phyloP scores from a whole-genome alignment of 805 yeast species.

The Wickerhamomyces alni region DNA sequence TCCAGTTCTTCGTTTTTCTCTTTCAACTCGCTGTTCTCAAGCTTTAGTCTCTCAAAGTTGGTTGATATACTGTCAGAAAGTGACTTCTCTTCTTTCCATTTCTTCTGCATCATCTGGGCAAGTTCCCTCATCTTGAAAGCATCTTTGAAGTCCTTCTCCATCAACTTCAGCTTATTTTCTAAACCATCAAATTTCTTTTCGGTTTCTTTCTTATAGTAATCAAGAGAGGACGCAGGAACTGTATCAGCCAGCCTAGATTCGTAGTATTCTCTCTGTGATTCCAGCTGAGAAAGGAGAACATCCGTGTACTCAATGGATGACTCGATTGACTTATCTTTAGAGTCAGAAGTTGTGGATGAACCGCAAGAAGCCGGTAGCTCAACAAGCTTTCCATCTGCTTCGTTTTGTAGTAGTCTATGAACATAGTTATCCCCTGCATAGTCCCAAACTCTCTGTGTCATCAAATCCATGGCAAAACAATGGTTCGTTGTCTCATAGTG shows the following conservation, averaged over 20 bases:
- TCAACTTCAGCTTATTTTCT: neutral
- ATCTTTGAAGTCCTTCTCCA: neutral
- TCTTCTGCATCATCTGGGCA: conserved; percentile 24
- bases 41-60: conserved; percentile 31
- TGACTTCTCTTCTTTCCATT: conserved; percentile 41
- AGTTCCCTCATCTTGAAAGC: conserved; percentile 15
- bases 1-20: conserved; percentile 41
- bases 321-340: conserved; percentile 43
- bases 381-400: conserved; percentile 83
- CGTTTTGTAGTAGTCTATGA: conserved; percentile 78
- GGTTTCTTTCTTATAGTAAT: conserved; percentile 14
- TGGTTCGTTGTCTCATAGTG: conserved; percentile 77
- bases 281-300: conserved; percentile 70
- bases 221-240: conserved; percentile 12
- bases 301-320: conserved; percentile 77
- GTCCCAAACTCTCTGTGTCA: conserved; percentile 89
- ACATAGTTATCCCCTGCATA: conserved; percentile 89
- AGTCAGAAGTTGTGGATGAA: conserved; percentile 4
- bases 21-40: conserved; percentile 28
- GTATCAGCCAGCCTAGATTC: conserved; percentile 44
- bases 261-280: conserved; percentile 79
- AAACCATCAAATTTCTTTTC: conserved; percentile 10
- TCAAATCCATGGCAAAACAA: conserved; percentile 85
- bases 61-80: conserved; percentile 36
- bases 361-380: conserved; percentile 39